phyloP scores from a whole-genome alignment of 805 yeast species.

The Grigorovia transvaalensis region DNA sequence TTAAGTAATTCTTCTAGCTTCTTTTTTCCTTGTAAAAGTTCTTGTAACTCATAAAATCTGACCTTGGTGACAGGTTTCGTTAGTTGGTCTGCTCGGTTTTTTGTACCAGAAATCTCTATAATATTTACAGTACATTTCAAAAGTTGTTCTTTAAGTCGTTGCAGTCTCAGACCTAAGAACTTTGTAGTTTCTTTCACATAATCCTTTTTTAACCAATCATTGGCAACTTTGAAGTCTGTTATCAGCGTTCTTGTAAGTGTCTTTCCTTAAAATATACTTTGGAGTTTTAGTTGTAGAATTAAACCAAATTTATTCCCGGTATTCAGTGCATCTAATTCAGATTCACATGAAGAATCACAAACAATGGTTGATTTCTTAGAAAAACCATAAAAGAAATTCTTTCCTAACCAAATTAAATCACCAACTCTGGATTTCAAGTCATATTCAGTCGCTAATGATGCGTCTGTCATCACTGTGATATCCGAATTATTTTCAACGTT shows the following conservation, averaged over 20 bases:
- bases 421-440: background rate
- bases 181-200: background rate
- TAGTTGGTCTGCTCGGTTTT: background rate
- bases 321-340: background rate
- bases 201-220: background rate
- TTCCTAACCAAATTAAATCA: background rate
- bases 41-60: background rate
- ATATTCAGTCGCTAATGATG: constrained; percentile 1
- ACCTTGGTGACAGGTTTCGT: background rate
- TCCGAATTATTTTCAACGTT: background rate
- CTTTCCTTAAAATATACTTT: too few species aligned
- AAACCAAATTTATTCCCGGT: background rate
- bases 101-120: background rate
- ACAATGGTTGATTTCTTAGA: constrained; percentile 1
- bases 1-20: background rate
- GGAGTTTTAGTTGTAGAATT: background rate
- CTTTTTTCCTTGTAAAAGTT: background rate
- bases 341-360: background rate
- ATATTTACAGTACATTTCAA: background rate
- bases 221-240: background rate
- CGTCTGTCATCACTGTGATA: background rate
- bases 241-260: background rate
- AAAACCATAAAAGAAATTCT: background rate
- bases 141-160: background rate
- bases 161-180: background rate